Percentiles rank a stretch among this genome's conserved stretches.
These are phyloP conservation scores for Phytophthora kernoviae DNA, from an alignment of 352 stramenopile species.

Conservation along the genomic window DNA sequence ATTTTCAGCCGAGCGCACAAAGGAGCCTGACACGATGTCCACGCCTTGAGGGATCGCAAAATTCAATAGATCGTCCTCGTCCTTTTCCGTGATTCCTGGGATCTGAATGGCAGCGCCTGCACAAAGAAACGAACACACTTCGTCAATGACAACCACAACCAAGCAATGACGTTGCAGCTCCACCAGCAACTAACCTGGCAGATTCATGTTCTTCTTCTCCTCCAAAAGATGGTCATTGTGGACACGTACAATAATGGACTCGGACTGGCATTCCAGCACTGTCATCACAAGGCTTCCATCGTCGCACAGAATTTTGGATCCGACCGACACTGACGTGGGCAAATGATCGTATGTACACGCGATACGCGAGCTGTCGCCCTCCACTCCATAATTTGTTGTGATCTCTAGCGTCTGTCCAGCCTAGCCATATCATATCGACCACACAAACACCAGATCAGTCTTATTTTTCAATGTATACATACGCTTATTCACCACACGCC, in stretches of 20 bases:
- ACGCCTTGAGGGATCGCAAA: conserved; percentile 97
- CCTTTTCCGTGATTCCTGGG: conserved; percentile 95
- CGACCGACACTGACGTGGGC: conserved; percentile 89
- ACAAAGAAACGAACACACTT: conserved; percentile 8
- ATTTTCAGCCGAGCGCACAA: conserved; percentile 97
- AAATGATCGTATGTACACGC: conserved; percentile 96
- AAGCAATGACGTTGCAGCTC: conserved; percentile 1
- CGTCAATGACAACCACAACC: not conserved
- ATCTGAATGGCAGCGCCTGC: conserved; percentile 84
- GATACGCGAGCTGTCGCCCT: conserved; percentile 81
- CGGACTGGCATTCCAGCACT: conserved; percentile 81
- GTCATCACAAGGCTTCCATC: conserved; percentile 95
- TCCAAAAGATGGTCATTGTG: conserved; percentile 92
- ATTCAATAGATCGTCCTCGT: conserved; percentile 92
- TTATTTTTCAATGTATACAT: conserved; percentile 12
- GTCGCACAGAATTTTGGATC: conserved; percentile 95
- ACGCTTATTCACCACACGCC: conserved; percentile 6
- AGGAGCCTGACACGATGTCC: conserved; percentile 99
- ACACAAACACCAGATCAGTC: not conserved
- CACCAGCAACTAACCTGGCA: conserved; percentile 72
- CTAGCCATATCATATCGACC: conserved; percentile 20
- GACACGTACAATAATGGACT: conserved; percentile 78
- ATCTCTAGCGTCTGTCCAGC: conserved; percentile 87
- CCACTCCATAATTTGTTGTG: conserved; percentile 88
- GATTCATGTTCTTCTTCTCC: conserved; percentile 98